Evolutionary conservation across 139 green algal species (phyloP).

Genomic region (Microglena sp.): DNA sequence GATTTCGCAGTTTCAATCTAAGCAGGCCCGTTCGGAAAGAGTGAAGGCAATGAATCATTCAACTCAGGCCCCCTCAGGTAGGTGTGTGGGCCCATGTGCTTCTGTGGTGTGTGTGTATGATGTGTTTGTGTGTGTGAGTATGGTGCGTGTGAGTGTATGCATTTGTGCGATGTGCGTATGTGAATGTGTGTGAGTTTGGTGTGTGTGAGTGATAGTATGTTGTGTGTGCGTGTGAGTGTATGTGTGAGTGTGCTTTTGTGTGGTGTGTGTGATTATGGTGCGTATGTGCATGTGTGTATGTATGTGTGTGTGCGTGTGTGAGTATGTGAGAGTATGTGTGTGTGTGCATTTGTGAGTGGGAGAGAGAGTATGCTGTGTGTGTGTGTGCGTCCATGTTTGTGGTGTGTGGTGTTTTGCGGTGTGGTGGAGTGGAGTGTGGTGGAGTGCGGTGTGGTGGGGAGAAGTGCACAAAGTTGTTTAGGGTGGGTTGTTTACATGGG

Average conservation of each 20-base stretch:
- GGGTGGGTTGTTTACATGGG: too few relatives aligned
- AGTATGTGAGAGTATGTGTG: not conserved
- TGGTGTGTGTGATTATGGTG: too few relatives aligned
- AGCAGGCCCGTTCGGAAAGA: constrained; percentile 4
- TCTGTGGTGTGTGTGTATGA: too few relatives aligned
- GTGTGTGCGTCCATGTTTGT: not conserved
- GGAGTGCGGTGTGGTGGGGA: not conserved
- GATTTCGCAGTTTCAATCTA: constrained; percentile 16
- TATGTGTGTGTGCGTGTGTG: not conserved
- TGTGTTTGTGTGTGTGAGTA: constrained; percentile 2
- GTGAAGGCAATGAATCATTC: too few relatives aligned
- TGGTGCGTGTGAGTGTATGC: constrained; percentile 5
- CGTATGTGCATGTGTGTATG: not conserved
- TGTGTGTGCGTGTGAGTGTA: not conserved
- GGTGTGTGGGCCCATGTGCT: not conserved
- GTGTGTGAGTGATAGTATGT: not conserved
- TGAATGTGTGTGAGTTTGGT: not conserved
- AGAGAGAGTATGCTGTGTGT: too few relatives aligned
- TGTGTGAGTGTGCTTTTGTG: constrained; percentile 1
- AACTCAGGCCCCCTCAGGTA: too few relatives aligned
- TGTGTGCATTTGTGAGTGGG: not conserved
- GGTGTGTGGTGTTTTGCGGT: not conserved
- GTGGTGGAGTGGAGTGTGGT: not conserved
- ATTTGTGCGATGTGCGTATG: not conserved
- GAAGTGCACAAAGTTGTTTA: not conserved